Percentiles rank a stretch among this genome's conserved stretches.
Conservation (phyloP, 768 basidiomycete genomes). For the Phaeolepiota aurea region DNA sequence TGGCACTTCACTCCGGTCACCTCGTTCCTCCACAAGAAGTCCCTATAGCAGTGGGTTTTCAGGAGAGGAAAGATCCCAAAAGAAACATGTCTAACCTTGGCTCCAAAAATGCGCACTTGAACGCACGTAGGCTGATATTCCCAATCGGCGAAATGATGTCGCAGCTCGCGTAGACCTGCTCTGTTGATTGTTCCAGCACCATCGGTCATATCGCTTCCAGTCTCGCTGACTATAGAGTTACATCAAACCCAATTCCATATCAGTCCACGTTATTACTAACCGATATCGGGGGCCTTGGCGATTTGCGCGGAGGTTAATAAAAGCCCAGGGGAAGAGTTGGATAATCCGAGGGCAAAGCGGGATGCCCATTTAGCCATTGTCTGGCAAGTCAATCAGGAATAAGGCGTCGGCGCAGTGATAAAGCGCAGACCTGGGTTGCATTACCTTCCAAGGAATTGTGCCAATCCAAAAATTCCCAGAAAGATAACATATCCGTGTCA, state of each 20-base stretch:
- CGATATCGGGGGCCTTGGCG: constrained; percentile 32
- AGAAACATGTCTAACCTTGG: constrained; percentile 26
- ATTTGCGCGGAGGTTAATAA: constrained; percentile 29
- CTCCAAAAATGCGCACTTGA: constrained; percentile 40
- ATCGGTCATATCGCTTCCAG: constrained; percentile 44
- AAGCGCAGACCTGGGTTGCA: constrained; percentile 35
- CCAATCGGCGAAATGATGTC: constrained; percentile 22
- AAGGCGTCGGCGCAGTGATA: not conserved
- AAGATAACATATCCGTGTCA: constrained; percentile 19
- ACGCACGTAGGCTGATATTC: constrained; percentile 35
- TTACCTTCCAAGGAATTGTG: constrained; percentile 46
- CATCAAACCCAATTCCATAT: not conserved
- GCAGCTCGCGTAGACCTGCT: constrained; percentile 23
- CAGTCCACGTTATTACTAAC: constrained; percentile 21
- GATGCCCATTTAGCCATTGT: constrained; percentile 57
- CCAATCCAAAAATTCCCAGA: constrained; percentile 43
- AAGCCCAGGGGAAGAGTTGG: constrained; percentile 55
- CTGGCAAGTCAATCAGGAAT: constrained; percentile 19
- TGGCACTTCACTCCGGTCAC: constrained; percentile 12
- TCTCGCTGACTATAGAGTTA: constrained; percentile 14
- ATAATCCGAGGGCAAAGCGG: constrained; percentile 53
- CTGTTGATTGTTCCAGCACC: constrained; percentile 42
- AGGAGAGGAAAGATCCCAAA: not conserved
- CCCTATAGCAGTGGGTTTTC: too few species aligned
- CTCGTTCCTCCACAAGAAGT: constrained; percentile 27